A percentile compares a stretch with the other conserved stretches of the same genome.
phyloP scores from a whole-genome alignment of 2,329 filamentous ascomycete species.

The Scedosporium aurantiacum region DNA sequence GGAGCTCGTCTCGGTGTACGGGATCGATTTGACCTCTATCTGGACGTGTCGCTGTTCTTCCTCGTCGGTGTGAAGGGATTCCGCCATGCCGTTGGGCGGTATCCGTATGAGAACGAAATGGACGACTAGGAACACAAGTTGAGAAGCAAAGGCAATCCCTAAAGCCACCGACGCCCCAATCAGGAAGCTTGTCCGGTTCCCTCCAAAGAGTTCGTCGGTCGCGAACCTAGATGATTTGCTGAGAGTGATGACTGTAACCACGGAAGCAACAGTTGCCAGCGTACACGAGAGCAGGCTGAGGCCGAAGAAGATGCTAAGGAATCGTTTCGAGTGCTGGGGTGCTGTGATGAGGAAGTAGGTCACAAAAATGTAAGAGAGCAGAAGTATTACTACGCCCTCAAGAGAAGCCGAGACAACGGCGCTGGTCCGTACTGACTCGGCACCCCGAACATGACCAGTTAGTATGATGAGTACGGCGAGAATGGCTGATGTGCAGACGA shows the following conservation, averaged over 20 bases:
- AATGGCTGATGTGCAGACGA: conserved; percentile 21
- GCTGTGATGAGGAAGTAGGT: conserved; percentile 17
- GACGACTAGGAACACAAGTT: conserved; percentile 36
- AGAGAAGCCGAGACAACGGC: conserved; percentile 27
- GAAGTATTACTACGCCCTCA: conserved; percentile 24
- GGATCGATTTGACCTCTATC: conserved; percentile 38
- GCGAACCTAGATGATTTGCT: conserved; percentile 20
- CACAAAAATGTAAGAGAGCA: conserved; percentile 21
- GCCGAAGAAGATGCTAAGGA: conserved; percentile 24
- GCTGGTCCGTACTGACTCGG: conserved; percentile 20
- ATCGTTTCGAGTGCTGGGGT: conserved; percentile 12
- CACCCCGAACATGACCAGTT: conserved; percentile 20
- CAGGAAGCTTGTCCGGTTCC: conserved; percentile 24
- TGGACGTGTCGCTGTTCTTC: conserved; percentile 19
- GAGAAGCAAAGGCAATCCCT: conserved; percentile 31
- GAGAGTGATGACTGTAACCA: conserved; percentile 30
- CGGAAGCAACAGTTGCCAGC: conserved; percentile 33
- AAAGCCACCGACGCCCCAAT: conserved; percentile 33
- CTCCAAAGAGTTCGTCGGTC: conserved; percentile 20
- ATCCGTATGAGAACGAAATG: conserved; percentile 30
- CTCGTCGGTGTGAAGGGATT: conserved; percentile 21
- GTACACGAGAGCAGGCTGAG: conserved; percentile 28
- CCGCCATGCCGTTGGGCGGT: conserved; percentile 16
- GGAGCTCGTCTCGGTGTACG: conserved; percentile 30
- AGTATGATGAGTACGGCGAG: conserved; percentile 29